phyloP scores from a whole-genome alignment of 495 filamentous ascomycete species.

The Xylaria curta region DNA sequence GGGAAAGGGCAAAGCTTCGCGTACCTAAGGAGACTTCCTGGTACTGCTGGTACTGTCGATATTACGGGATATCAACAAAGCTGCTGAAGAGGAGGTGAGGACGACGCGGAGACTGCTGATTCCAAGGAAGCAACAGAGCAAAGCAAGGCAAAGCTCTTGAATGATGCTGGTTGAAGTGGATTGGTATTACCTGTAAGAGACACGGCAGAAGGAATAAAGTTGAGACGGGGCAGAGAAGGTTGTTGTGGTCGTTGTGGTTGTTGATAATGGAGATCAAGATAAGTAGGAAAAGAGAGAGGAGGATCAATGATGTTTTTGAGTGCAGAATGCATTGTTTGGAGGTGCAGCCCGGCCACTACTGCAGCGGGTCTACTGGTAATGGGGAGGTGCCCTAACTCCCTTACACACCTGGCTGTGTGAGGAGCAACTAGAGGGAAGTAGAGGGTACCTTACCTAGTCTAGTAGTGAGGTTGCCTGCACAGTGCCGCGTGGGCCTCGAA shows the following conservation, averaged over 20 bases:
- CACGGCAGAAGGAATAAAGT: slow-evolving; percentile 38
- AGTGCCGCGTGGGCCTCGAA: slow-evolving; percentile 12
- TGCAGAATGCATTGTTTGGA: slow-evolving; percentile 38
- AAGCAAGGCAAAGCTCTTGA: slow-evolving; percentile 2
- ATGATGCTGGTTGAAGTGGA: slow-evolving; percentile 14
- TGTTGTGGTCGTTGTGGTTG: slow-evolving; percentile 15
- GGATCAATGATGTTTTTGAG: slow-evolving; percentile 40
- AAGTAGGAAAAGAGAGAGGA: slow-evolving; percentile 30
- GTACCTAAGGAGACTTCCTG: slow-evolving; percentile 29
- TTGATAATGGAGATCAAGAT: slow-evolving; percentile 24
- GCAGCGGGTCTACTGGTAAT: slow-evolving; percentile 18
- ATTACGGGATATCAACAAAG: slow-evolving; percentile 29
- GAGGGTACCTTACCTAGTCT: slow-evolving; percentile 25
- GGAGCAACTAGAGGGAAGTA: slow-evolving; percentile 13
- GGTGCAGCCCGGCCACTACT: slow-evolving; percentile 28
- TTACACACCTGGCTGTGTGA: neutral
- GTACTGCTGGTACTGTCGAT: slow-evolving; percentile 23
- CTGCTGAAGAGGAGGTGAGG: neutral
- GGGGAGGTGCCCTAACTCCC: neutral
- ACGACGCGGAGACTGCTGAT: slow-evolving; percentile 10
- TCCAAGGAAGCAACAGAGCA: slow-evolving; percentile 5
- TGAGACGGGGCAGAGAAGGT: slow-evolving; percentile 25
- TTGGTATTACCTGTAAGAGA: slow-evolving; percentile 7
- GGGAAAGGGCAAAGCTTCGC: slow-evolving; percentile 38
- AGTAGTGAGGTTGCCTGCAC: neutral